A percentile compares a stretch with the other conserved stretches of the same genome.
Conservation (phyloP, 2,329 filamentous ascomycete genomes). For the Plectosphaerella sp. region DNA sequence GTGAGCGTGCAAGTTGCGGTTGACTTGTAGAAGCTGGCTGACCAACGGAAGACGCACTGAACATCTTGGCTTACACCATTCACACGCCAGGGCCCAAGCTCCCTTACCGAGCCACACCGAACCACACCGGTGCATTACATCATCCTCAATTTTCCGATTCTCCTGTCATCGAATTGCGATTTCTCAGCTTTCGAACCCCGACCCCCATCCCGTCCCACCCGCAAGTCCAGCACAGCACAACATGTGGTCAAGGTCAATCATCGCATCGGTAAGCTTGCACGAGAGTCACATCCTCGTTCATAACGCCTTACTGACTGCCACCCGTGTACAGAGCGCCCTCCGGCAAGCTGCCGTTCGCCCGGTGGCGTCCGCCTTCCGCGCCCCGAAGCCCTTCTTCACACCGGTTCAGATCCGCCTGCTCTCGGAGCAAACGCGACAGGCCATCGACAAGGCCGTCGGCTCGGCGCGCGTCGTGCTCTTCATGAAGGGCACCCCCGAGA, state of each 20-base stretch:
- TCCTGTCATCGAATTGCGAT: neutral
- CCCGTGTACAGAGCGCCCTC: slow-evolving; percentile 25
- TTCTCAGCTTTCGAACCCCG: neutral
- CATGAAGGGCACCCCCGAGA: slow-evolving; percentile 98
- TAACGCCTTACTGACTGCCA: slow-evolving; percentile 9
- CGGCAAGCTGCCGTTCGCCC: slow-evolving; percentile 30
- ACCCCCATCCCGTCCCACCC: neutral
- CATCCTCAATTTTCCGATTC: slow-evolving; percentile 8
- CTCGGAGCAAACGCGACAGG: slow-evolving; percentile 71
- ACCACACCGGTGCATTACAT: slow-evolving; percentile 7
- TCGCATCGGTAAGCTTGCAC: slow-evolving; percentile 1
- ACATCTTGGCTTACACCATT: neutral
- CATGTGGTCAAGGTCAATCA: slow-evolving; percentile 3
- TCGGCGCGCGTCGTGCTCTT: slow-evolving; percentile 93
- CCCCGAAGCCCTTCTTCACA: slow-evolving; percentile 11
- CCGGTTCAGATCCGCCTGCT: slow-evolving; percentile 60
- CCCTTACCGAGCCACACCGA: neutral
- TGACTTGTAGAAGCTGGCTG: too few relatives aligned
- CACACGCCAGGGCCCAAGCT: neutral
- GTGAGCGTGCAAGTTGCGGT: neutral
- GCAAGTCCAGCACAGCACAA: slow-evolving; percentile 1
- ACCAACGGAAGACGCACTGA: neutral
- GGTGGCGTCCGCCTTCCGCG: slow-evolving; percentile 18
- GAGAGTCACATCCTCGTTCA: too few relatives aligned
- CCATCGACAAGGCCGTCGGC: slow-evolving; percentile 85